Base-by-base conservation (phyloP, 352 stramenopile species). In the Phytophthora multivora region DNA sequence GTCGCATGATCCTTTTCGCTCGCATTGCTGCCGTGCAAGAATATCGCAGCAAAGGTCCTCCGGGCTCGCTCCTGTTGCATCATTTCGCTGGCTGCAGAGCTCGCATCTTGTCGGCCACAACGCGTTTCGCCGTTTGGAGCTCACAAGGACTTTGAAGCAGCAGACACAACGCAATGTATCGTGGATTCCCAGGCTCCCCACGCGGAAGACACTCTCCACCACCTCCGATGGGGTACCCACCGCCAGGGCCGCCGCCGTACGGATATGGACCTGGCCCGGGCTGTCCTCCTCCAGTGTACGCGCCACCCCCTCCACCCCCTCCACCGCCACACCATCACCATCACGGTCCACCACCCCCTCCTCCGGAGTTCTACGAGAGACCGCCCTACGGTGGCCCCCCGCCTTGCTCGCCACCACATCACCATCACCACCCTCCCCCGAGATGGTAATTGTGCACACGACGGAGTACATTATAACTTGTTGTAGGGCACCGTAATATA, bases 181-280 rank as follows among this genome's bases (percentile, higher is more conserved):
- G 41, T 8, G 38, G 40, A 35, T 64, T 43, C 13, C 48, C 57
- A 42, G 49, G 57, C 36, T 66, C 57, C 1, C 48, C 48, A 3
- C 57, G 19, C 21, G 57, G 57, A 59, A 52, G 57, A 49, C 57
- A 59, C 41, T 66, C 57, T 10, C 54, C 43, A 5, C 57, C 57
- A 45, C 41, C 56, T 0, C 35, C 35, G 19, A 57, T 46, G 30
- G 36, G 16, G 6, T 55, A 50, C 18, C 45, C 45, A 12, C 47
- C 56, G 0, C 56, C 46, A 39, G 56, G 46, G 19, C 40, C 57
- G 16, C 57, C 47, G 12, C 57, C 40, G 33, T 50, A 54, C 40
- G 57, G 33, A 59, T 66, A 59, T 41, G 48, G 48, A 0, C 56
- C 56, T 1, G 39, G 47, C 1, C 36, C 47, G 30, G 30, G 23